Conservation (phyloP, 805 yeast species). For the Saccharomycopsis sp. region DNA sequence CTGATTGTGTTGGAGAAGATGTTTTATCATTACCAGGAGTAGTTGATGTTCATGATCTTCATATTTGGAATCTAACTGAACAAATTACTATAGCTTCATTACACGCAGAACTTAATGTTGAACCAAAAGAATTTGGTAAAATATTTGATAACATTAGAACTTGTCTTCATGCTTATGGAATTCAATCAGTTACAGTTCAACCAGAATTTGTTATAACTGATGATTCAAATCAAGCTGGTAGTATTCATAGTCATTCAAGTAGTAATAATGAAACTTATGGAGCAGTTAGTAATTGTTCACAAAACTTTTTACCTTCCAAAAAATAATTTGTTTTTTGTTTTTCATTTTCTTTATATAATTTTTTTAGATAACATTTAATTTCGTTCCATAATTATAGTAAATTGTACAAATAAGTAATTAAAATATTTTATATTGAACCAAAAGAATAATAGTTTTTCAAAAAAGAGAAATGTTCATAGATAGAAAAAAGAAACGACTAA, state of each 20-base stretch:
- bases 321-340: not conserved
- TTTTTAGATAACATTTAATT: too few species aligned
- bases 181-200: conserved; percentile 91
- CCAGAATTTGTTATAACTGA: conserved; percentile 56
- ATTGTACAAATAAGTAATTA: too few species aligned
- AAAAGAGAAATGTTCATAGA: too few species aligned
- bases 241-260: not conserved
- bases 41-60: conserved; percentile 85
- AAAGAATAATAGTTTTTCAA: too few species aligned
- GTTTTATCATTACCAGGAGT: conserved; percentile 63
- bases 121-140: conserved; percentile 56
- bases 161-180: conserved; percentile 72
- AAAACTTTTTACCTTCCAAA: conserved; percentile 5
- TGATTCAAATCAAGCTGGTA: not conserved
- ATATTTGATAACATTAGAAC: conserved; percentile 68
- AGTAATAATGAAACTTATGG: conserved; percentile 9
- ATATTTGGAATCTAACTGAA: conserved; percentile 92
- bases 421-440: too few species aligned
- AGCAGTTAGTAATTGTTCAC: conserved; percentile 16
- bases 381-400: too few species aligned
- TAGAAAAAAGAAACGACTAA: not conserved
- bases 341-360: too few species aligned
- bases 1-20: conserved; percentile 61
- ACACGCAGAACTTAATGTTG: conserved; percentile 64
- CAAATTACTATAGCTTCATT: conserved; percentile 77